These are phyloP conservation scores for Jackrogersella minutella DNA, from an alignment of 495 filamentous ascomycete species.

Conservation along the genomic window DNA sequence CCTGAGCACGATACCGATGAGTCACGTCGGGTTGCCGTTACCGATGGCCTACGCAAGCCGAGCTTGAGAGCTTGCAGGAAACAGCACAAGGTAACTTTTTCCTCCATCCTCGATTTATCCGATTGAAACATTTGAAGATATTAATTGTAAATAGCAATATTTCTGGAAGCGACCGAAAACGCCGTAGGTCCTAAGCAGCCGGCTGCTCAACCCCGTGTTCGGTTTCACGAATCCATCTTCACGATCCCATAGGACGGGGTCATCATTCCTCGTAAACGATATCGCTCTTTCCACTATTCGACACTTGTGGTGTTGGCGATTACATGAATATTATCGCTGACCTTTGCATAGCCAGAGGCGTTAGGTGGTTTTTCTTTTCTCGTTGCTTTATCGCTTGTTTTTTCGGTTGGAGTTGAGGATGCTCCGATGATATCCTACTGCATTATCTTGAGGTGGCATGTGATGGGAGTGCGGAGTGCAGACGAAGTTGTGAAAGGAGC, in stretches of 20 bases:
- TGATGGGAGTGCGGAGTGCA: background rate
- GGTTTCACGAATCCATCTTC: background rate
- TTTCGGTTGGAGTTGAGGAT: conserved; percentile 26
- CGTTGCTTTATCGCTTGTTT: too few relatives aligned
- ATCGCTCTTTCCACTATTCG: conserved; percentile 3
- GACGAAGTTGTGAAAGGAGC: too few relatives aligned
- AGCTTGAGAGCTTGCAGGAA: conserved; percentile 88
- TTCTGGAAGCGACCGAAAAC: conserved; percentile 84
- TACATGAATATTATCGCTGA: conserved; percentile 23
- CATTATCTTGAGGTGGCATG: conserved; percentile 22
- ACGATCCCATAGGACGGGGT: background rate
- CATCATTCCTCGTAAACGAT: background rate
- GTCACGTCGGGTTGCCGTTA: conserved; percentile 82
- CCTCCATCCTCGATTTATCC: background rate
- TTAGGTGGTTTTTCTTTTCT: conserved; percentile 25
- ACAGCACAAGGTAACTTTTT: conserved; percentile 84
- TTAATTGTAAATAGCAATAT: conserved; percentile 73
- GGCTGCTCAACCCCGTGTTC: conserved; percentile 4
- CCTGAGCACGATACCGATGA: conserved; percentile 85
- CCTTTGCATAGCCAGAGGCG: conserved; percentile 44
- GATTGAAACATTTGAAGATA: conserved; percentile 11
- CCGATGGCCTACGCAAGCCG: conserved; percentile 83
- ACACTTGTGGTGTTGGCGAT: conserved; percentile 4
- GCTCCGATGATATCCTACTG: conserved; percentile 34
- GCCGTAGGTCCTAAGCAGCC: conserved; percentile 47